Evolutionary conservation across 768 basidiomycete genomes (phyloP).

Genomic region (Xerocomellus chrysenteron): DNA sequence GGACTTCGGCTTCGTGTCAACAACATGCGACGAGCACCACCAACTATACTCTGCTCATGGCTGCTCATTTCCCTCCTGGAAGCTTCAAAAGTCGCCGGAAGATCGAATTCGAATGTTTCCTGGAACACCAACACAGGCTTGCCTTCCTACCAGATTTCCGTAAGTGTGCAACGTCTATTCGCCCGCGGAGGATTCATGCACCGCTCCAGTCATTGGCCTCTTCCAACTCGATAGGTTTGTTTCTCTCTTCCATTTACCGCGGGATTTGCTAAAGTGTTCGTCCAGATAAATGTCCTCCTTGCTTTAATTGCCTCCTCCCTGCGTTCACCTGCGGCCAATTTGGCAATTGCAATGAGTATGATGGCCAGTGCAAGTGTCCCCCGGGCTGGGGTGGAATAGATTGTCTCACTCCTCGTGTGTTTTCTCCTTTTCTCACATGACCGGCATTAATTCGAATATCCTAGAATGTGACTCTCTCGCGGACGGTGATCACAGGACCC

Average conservation of each 20-base stretch:
- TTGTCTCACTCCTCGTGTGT: constrained; percentile 87
- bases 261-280: background rate
- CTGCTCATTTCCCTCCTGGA: constrained; percentile 13
- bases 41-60: constrained; percentile 13
- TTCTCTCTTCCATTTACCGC: background rate
- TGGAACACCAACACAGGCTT: constrained; percentile 12
- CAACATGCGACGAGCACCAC: constrained; percentile 27
- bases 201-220: constrained; percentile 20
- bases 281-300: constrained; percentile 71
- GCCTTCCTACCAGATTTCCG: constrained; percentile 27
- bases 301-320: constrained; percentile 95
- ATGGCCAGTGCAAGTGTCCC: constrained; percentile 96
- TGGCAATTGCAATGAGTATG: constrained; percentile 84
- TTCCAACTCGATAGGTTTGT: constrained; percentile 17
- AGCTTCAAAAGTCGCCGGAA: background rate
- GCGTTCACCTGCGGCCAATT: constrained; percentile 92
- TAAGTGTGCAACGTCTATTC: constrained; percentile 10
- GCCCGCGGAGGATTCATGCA: constrained; percentile 12
- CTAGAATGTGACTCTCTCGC: constrained; percentile 93
- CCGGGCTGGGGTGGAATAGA: constrained; percentile 98
- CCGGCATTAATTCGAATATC: background rate
- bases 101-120: constrained; percentile 12
- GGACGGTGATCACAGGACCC: constrained; percentile 81
- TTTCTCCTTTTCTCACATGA: constrained; percentile 2
- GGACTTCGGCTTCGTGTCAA: background rate